These are phyloP conservation scores for Sarocladium brachiariae DNA, from an alignment of 2,329 filamentous ascomycete species.

Conservation along the genomic window DNA sequence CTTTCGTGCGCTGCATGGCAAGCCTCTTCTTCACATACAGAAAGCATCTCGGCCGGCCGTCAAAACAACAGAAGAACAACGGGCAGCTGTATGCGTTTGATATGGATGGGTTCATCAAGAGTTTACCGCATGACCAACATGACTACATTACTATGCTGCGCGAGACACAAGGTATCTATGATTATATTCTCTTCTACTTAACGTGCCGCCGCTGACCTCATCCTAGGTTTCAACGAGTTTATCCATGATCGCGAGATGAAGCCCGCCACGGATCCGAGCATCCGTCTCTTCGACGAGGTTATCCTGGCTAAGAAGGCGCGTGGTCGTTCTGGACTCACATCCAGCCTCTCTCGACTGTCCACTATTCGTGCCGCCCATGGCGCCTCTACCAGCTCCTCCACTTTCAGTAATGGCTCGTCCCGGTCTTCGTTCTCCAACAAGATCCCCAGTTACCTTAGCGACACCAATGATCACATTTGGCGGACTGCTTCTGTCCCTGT, in stretches of 20 bases:
- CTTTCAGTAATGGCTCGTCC: constrained; percentile 26
- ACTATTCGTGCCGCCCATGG: constrained; percentile 52
- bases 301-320: constrained; percentile 69
- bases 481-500: constrained; percentile 57
- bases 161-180: constrained; percentile 59
- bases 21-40: constrained; percentile 61
- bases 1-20: constrained; percentile 59
- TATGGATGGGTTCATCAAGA: constrained; percentile 58
- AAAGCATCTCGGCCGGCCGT: constrained; percentile 54
- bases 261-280: constrained; percentile 52
- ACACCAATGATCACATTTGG: constrained; percentile 75
- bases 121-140: constrained; percentile 58
- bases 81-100: constrained; percentile 58
- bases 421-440: constrained; percentile 24
- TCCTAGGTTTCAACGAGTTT: constrained; percentile 64
- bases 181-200: no score
- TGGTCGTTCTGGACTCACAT: constrained; percentile 59
- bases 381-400: constrained; percentile 24
- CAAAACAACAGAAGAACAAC: constrained; percentile 52
- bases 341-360: constrained; percentile 55
- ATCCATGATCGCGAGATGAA: constrained; percentile 72
- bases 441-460: constrained; percentile 56
- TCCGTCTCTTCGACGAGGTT: constrained; percentile 78
- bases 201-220: constrained; percentile 10
- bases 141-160: constrained; percentile 58